These are phyloP conservation scores for Peniophora sp. DNA, from an alignment of 1,284 basidiomycete species.

Conservation along the genomic window DNA sequence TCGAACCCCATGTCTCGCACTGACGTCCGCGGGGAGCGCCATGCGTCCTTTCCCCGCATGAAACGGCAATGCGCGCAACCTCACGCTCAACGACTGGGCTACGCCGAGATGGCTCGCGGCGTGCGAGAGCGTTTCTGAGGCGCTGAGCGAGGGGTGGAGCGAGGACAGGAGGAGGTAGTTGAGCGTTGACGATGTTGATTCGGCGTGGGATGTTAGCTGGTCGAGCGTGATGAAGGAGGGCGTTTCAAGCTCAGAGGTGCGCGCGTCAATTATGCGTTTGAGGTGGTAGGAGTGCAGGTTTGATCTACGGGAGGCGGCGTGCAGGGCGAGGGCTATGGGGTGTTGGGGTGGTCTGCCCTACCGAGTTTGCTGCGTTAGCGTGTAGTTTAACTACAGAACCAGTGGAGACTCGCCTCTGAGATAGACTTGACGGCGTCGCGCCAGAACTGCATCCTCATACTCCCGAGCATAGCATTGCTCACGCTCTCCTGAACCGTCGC, in stretches of 20 bases:
- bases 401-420: conserved; percentile 44
- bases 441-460: conserved; percentile 93
- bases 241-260: conserved; percentile 68
- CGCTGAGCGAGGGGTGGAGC: conserved; percentile 35
- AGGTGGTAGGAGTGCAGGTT: conserved; percentile 70
- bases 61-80: conserved; percentile 73
- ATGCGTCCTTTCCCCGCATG: conserved; percentile 68
- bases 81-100: conserved; percentile 63
- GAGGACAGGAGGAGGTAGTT: conserved; percentile 76
- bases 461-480: conserved; percentile 72
- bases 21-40: conserved; percentile 81
- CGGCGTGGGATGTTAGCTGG: conserved; percentile 63
- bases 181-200: conserved; percentile 74
- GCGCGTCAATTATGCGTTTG: conserved; percentile 78
- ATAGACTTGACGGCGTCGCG: conserved; percentile 75
- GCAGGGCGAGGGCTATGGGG: conserved; percentile 74
- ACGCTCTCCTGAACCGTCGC: conserved; percentile 77
- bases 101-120: conserved; percentile 73
- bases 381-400: background rate
- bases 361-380: conserved; percentile 14
- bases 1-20: conserved; percentile 69
- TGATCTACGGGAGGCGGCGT: conserved; percentile 44
- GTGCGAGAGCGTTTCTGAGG: conserved; percentile 62
- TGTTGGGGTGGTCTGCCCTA: conserved; percentile 75
- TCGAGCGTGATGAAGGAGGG: conserved; percentile 67